Percentiles rank a stretch among this genome's conserved stretches.
Evolutionary conservation across 768 basidiomycete genomes (phyloP).

Genomic region (Termitomyces heimii): DNA sequence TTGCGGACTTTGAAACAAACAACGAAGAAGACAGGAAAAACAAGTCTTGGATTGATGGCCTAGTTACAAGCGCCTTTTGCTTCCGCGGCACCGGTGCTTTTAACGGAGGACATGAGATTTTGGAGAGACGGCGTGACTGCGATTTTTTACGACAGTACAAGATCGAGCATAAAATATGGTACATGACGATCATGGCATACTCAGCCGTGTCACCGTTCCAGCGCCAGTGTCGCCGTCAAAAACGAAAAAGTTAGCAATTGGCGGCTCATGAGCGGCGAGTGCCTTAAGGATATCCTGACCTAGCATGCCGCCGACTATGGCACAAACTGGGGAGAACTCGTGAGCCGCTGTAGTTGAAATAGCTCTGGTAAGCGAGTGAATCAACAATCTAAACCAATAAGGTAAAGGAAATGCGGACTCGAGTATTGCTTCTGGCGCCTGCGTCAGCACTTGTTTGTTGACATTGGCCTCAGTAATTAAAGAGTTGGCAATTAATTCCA

Average conservation of each 20-base stretch:
- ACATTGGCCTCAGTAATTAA: slow-evolving; percentile 60
- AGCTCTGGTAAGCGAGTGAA: slow-evolving; percentile 37
- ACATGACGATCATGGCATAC: slow-evolving; percentile 32
- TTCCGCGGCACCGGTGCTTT: slow-evolving; percentile 7
- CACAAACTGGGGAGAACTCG: slow-evolving; percentile 92
- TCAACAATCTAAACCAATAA: background rate
- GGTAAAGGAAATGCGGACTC: slow-evolving; percentile 40
- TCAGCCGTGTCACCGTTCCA: slow-evolving; percentile 59
- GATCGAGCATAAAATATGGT: slow-evolving; percentile 3
- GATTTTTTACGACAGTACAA: background rate
- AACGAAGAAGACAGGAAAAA: background rate
- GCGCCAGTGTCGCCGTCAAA: slow-evolving; percentile 82
- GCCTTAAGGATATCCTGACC: slow-evolving; percentile 94
- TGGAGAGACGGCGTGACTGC: slow-evolving; percentile 10
- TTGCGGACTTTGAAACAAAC: background rate
- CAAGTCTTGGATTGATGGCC: background rate
- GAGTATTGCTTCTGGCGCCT: slow-evolving; percentile 52
- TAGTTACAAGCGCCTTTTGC: background rate
- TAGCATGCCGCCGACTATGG: slow-evolving; percentile 90
- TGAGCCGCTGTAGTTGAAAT: slow-evolving; percentile 62
- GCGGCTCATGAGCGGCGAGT: slow-evolving; percentile 84
- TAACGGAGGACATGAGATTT: slow-evolving; percentile 9
- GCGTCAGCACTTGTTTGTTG: slow-evolving; percentile 57
- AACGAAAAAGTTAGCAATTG: slow-evolving; percentile 87
- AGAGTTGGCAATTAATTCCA: slow-evolving; percentile 59